Percentiles rank a stretch among this genome's conserved stretches.
Evolutionary conservation across 805 yeast genomes (phyloP).

Genomic region (Ogataea chonburiensis): DNA sequence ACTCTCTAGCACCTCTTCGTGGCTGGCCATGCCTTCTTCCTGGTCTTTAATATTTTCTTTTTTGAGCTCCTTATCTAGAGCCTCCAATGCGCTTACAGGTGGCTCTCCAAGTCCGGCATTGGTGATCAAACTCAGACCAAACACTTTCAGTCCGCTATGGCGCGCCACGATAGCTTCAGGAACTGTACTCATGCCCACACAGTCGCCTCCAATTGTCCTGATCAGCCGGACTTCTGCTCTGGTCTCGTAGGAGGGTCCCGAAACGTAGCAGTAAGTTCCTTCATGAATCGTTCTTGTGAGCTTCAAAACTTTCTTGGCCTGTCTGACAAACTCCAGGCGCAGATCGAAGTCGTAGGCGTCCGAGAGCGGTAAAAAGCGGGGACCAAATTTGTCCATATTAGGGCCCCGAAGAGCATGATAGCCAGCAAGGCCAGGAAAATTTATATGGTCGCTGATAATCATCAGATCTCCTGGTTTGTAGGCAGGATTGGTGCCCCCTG

Average conservation of each 20-base stretch:
- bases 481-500: conserved; percentile 76
- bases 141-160: conserved; percentile 77
- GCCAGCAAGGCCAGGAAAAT: conserved; percentile 89
- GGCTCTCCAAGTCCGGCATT: conserved; percentile 72
- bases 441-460: conserved; percentile 87
- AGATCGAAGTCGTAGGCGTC: conserved; percentile 84
- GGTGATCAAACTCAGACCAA: conserved; percentile 85
- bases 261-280: conserved; percentile 80
- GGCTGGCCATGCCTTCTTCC: conserved; percentile 80
- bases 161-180: conserved; percentile 94
- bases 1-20: conserved; percentile 84
- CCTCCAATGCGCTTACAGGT: conserved; percentile 65
- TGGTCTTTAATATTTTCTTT: conserved; percentile 38
- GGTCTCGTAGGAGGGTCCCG: conserved; percentile 94
- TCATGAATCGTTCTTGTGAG: conserved; percentile 71
- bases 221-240: conserved; percentile 88
- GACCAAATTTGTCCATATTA: conserved; percentile 76
- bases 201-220: conserved; percentile 76
- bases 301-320: conserved; percentile 42
- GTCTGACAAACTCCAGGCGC: conserved; percentile 57
- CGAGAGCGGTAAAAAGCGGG: conserved; percentile 81
- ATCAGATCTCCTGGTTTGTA: conserved; percentile 85
- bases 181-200: conserved; percentile 97
- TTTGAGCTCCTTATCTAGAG: conserved; percentile 15
- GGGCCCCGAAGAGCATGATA: conserved; percentile 86